A percentile compares a stretch with the other conserved stretches of the same genome.
phyloP scores from a whole-genome alignment of 805 yeast genomes.

The Yarrowia yakushimensis region DNA sequence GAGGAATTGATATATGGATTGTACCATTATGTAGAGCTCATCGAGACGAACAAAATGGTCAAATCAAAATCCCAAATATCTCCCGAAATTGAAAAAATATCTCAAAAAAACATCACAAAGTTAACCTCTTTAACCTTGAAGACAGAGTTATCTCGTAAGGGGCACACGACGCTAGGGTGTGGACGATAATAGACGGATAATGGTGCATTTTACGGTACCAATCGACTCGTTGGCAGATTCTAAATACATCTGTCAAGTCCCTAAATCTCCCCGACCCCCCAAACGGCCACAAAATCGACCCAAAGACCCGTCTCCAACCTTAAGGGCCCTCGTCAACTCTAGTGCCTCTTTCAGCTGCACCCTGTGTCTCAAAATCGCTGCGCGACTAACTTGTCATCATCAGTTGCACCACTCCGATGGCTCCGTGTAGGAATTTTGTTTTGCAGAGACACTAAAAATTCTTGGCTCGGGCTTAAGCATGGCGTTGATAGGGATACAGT shows the following conservation, averaged over 20 bases:
- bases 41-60: neutral
- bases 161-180: conserved; percentile 19
- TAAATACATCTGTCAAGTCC: neutral
- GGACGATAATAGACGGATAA: too few species aligned
- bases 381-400: neutral
- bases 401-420: neutral
- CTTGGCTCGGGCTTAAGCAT: neutral
- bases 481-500: neutral
- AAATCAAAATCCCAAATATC: neutral
- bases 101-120: neutral
- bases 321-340: neutral
- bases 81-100: too few species aligned
- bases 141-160: neutral
- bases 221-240: neutral
- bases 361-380: neutral
- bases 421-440: conserved; percentile 1
- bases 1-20: too few species aligned
- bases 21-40: neutral
- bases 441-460: neutral
- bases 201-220: neutral
- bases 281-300: too few species aligned
- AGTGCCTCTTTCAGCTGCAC: neutral
- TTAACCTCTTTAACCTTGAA: neutral
- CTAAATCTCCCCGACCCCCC: neutral
- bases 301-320: neutral